Base-by-base conservation (phyloP, 495 filamentous ascomycete species). In the Aspergillus indologenus region DNA sequence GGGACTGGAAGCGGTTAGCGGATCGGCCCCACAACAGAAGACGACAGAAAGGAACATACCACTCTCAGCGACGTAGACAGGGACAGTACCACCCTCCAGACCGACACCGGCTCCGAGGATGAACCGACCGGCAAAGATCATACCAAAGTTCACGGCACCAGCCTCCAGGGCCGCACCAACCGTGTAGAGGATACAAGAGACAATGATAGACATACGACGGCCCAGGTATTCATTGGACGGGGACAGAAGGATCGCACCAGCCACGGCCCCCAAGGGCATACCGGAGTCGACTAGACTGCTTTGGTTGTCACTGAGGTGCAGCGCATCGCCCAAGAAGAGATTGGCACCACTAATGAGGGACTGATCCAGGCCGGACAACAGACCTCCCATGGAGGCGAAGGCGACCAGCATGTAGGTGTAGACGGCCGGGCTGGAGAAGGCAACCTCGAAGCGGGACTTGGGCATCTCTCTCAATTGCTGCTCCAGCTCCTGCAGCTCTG, bases 301-400 rank as follows among this genome's bases (percentile, higher is more conserved):
- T 64, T 83, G 71, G 14, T 68, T 67, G 19, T 68, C 62, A 53
- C 67, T 68, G 40, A 85, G 68, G 54, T 70, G 48, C 19, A 85
- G 63, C 45, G 76, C 80, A 5, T 43, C 54, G 14, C 82, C 83
- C 61, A 87, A 72, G 59, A 73, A 82, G 14, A 86, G 69, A 59
- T 85, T 86, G 53, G 84, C 84, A 56, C 83, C 83, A 48, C 70
- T 76, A 63, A 86, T 86, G 29, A 84, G 67, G 24, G 79, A 84
- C 68, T 85, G 83, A 63, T 87, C 84, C 11, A 87, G 71, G 64
- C 83, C 84, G 12, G 82, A 85, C 1, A 87, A 77, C 31, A 87
- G 58, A 64, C 83, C 84, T 56, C 83, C 83, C 79, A 85, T 82
- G 3, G 80, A 83, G 24, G 83, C 84, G 62, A 87, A 86, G 26